Base-by-base conservation (phyloP, 805 yeast genomes). In the Nakazawaea pomicola region DNA sequence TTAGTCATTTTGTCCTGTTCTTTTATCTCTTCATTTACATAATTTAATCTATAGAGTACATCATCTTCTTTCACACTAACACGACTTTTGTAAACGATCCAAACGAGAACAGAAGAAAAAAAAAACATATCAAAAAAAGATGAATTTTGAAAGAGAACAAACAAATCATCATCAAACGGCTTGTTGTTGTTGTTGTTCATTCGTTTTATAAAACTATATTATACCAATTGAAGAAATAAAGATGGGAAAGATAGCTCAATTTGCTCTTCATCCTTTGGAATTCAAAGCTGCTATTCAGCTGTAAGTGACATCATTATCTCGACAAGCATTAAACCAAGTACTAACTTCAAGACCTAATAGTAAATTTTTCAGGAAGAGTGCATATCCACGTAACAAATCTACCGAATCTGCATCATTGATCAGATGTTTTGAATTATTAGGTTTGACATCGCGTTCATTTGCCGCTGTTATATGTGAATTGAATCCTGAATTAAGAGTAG, bases 401-500 rank as follows among this genome's bases (percentile, higher is more conserved):
- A 50, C 43, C 5, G 76, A 67, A 40, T 43, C 74, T 21, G 7
- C 64, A n/a, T 62, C 72, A 14, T 64, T 83, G 50, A 62, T 58
- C 45, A 66, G 74, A 60, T 88, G 97, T 59, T 87, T 80, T 57
- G 70, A 75, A 45, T 66, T 88, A 45, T 67, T 93, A 45, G 63
- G 67, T 24, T 43, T 63, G 44, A 84, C 98, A 0, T 90, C 97
- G 12, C 76, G 99, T 48, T 88, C 97, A 3, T 93, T 93, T 59
- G 89, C 83, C n/a, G 87, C 95, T 0, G 99, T 93, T 17, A 91
- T 91, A 54, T 73, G 75, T 68, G 96, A 93, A 59, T 72, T 93
- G 45, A 83, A 88, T 57, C 97, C 97, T 0, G 96, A 89, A 54
- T 67, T 93, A 49, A 76, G 95, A 49, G 79, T 79, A 48, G 85